These are phyloP conservation scores for Dictyostelium capitatum DNA, from an alignment of 78 protist species.

Conservation along the genomic window DNA sequence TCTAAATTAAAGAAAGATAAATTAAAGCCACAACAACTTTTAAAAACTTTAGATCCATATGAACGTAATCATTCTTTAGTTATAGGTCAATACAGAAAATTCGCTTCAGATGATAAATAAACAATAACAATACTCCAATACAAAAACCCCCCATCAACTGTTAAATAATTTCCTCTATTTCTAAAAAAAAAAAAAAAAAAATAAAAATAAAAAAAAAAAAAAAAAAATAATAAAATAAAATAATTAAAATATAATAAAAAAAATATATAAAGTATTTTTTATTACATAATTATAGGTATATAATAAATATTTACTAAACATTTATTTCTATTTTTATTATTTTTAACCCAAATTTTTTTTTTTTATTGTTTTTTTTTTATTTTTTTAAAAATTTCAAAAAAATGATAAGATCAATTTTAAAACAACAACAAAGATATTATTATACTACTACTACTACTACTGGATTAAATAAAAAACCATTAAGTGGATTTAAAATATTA, in stretches of 20 bases:
- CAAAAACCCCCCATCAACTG: too few species aligned
- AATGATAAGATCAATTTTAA: background rate
- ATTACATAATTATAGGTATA: too few species aligned
- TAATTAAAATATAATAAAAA: background rate
- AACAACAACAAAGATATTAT: background rate
- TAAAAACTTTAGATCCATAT: constrained; percentile 98
- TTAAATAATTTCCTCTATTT: too few species aligned
- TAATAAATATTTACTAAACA: too few species aligned
- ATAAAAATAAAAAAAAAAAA: background rate
- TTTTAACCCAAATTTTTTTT: background rate
- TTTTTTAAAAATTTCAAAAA: background rate
- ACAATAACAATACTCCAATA: background rate
- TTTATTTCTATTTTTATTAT: too few species aligned
- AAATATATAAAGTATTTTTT: background rate
- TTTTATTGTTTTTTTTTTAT: background rate
- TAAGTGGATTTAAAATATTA: constrained; percentile 49
- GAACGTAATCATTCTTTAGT: constrained; percentile 99
- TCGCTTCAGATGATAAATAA: constrained; percentile 18
- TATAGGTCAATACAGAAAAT: constrained; percentile 55
- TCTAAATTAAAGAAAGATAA: constrained; percentile 88
- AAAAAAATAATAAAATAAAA: too few species aligned
- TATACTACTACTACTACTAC: background rate
- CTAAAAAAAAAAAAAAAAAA: background rate
- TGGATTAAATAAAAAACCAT: constrained; percentile 19
- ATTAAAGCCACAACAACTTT: constrained; percentile 96